Evolutionary conservation across 1,139 yeast genomes (phyloP).

Genomic region (Meyerozyma carpophila): DNA sequence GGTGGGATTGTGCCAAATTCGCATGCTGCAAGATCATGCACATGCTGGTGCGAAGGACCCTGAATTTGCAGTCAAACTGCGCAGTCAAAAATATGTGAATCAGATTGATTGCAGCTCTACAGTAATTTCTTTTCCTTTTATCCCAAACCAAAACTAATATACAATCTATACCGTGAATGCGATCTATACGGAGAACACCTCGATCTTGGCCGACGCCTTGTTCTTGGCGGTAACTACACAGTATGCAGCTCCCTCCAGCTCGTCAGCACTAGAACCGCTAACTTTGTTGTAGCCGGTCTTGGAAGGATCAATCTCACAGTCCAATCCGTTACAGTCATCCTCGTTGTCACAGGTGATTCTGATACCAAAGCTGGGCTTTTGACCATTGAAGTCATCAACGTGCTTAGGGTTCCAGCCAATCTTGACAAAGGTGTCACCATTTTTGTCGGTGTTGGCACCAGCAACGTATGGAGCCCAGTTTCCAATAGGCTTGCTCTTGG

Average conservation of each 20-base stretch:
- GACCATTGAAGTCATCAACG: slow-evolving; percentile 53
- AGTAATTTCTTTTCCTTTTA: not conserved
- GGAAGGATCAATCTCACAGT: slow-evolving; percentile 76
- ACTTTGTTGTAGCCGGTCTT: slow-evolving; percentile 53
- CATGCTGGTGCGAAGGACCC: too few species aligned
- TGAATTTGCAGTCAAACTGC: too few species aligned
- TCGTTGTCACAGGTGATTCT: slow-evolving; percentile 68
- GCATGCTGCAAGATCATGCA: too few species aligned
- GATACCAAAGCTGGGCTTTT: slow-evolving; percentile 64
- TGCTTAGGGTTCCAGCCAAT: slow-evolving; percentile 91
- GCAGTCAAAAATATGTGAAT: too few species aligned
- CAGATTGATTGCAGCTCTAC: too few species aligned
- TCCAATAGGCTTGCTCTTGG: slow-evolving; percentile 60
- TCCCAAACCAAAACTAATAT: not conserved
- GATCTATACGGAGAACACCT: slow-evolving; percentile 44
- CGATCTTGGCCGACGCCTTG: slow-evolving; percentile 62
- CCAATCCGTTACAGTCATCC: slow-evolving; percentile 64
- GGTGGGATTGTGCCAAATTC: too few species aligned
- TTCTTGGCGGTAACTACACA: slow-evolving; percentile 78
- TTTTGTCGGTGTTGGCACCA: slow-evolving; percentile 73
- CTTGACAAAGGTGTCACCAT: slow-evolving; percentile 69
- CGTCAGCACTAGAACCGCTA: slow-evolving; percentile 37
- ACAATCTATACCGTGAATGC: slow-evolving; percentile 2
- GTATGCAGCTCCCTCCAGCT: slow-evolving; percentile 63
- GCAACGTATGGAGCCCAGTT: slow-evolving; percentile 95